A percentile compares a stretch with the other conserved stretches of the same genome.
Conservation (phyloP, 192 early-diverging fungal species). For the Entomortierella beljakovae region DNA sequence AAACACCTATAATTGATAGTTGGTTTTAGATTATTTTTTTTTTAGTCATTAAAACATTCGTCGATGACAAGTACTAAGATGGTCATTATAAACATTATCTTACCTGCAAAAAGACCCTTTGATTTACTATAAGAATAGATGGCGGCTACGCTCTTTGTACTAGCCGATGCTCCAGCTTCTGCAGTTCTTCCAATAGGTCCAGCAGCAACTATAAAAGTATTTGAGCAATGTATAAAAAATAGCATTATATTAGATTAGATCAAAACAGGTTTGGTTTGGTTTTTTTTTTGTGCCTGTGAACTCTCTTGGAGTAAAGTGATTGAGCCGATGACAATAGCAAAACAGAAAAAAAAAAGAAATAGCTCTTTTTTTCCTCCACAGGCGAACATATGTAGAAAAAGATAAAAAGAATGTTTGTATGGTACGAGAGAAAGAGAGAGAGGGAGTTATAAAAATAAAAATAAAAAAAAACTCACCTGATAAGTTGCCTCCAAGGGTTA, state of each 20-base stretch:
- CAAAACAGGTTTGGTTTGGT: no score
- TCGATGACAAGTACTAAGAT: no score
- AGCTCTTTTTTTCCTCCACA: background rate
- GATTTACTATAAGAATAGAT: conserved; percentile 94
- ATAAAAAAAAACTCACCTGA: conserved; percentile 40
- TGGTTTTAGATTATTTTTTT: background rate
- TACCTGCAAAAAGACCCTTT: conserved; percentile 92
- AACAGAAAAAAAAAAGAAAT: background rate
- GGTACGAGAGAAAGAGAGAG: no score
- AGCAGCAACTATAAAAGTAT: conserved; percentile 73
- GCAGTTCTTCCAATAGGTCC: conserved; percentile 89
- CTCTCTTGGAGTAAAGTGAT: no score
- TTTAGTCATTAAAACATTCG: background rate
- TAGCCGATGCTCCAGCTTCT: conserved; percentile 82
- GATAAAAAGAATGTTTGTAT: no score
- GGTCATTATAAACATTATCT: conserved; percentile 62
- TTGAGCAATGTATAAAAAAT: no score
- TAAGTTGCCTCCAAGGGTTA: conserved; percentile 89
- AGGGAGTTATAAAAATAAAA: no score
- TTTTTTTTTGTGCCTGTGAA: no score
- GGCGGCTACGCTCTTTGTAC: conserved; percentile 79
- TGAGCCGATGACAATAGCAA: no score
- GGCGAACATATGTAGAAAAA: no score
- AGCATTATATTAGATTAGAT: no score
- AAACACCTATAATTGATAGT: conserved; percentile 1